Base-by-base conservation (phyloP, 2,329 filamentous ascomycete genomes). In the Thelonectria blattea region DNA sequence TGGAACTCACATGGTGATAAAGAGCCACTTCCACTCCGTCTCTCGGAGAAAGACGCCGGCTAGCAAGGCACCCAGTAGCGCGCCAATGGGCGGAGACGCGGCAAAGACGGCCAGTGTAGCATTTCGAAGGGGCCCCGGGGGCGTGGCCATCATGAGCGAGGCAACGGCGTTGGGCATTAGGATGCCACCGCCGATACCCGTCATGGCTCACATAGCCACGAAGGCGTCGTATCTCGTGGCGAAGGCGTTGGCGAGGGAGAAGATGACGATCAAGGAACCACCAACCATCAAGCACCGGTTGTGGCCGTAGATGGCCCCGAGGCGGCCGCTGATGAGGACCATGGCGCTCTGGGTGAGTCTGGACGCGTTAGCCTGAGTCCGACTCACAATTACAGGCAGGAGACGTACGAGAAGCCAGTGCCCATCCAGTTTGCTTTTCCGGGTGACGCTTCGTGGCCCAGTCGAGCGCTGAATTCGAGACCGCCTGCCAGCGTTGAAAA, bases 221-320 rank as follows among this genome's bases (percentile, higher is more conserved):
- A 84, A 82, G 0, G 76, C 66, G 2, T 79, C 71, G 42, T 79
- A 78, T 2, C 72, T 75, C 2, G 70, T 74, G 39, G 74, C 79
- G 55, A 83, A 83, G 0, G 76, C 80, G 49, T 76, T 80, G 10
- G 73, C 71, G 1, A 84, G 65, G 0, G 78, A 78, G 62, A 78
- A 83, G 5, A 81, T 66, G 20, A 81, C 78, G 65, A 78, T 76
- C 7, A 69, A 63, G 5, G 75, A 78, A 7, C 82, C 84, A 53
- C 75, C 57, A 1, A 83, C 65, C 1, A 83, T 74, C 15, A 84
- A 69, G 5, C 75, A 75, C 53, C 81, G 22, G 22, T 24, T 80
- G 67, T 85, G 82, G 4, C 84, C 84, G 62, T 80, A 83, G 1
- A 86, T 73, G 47, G 81, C 80, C 0, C 83, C 83, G 1, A 85